These are phyloP conservation scores for Claviceps sorghi DNA, from an alignment of 2,329 filamentous ascomycete species.

Conservation along the genomic window DNA sequence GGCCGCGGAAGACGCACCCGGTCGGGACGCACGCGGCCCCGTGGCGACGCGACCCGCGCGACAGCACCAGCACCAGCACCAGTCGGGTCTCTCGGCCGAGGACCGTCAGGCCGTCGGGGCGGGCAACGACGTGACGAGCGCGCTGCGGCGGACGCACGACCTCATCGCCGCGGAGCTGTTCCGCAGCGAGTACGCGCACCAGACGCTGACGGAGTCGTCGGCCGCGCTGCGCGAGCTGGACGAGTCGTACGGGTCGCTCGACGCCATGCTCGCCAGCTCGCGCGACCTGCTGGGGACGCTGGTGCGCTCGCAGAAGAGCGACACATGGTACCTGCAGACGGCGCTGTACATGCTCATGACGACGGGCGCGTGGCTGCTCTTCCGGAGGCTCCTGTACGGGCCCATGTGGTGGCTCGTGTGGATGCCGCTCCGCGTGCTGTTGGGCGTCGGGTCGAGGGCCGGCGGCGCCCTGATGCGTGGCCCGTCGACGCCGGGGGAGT, in stretches of 20 bases:
- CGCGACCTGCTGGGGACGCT: conserved; percentile 64
- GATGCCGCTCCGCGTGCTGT: conserved; percentile 58
- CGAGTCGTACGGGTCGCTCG: conserved; percentile 67
- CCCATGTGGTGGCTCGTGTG: conserved; percentile 82
- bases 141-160: conserved; percentile 71
- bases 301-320: conserved; percentile 78
- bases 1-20: conserved; percentile 9
- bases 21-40: conserved; percentile 10
- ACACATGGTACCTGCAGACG: conserved; percentile 94
- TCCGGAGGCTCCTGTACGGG: conserved; percentile 72
- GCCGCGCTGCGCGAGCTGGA: conserved; percentile 67
- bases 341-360: conserved; percentile 67
- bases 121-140: conserved; percentile 69
- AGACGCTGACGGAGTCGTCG: conserved; percentile 74
- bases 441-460: conserved; percentile 41
- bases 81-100: conserved; percentile 38
- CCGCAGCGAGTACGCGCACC: conserved; percentile 76
- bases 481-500: conserved; percentile 11
- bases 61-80: conserved; percentile 11
- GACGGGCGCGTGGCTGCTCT: conserved; percentile 75
- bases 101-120: conserved; percentile 62
- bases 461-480: conserved; percentile 33
- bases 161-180: conserved; percentile 75
- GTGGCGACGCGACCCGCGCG: conserved; percentile 11
- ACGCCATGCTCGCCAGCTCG: conserved; percentile 60